These are phyloP conservation scores for Ustulina deusta DNA, from an alignment of 2,329 filamentous ascomycete species.

Conservation along the genomic window DNA sequence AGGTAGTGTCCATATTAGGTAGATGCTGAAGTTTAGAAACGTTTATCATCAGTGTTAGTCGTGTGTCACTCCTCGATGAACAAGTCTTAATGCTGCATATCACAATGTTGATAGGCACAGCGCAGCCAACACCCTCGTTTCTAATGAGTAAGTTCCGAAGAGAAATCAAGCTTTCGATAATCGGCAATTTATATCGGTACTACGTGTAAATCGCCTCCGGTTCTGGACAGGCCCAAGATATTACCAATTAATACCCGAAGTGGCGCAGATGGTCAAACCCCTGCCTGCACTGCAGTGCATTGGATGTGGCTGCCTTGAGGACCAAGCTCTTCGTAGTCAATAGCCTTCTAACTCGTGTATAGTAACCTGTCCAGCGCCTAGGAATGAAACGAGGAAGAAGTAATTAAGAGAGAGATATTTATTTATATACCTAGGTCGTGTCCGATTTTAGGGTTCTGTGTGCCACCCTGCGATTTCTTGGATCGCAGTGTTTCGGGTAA, in stretches of 20 bases:
- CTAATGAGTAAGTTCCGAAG: no score
- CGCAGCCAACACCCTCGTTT: no score
- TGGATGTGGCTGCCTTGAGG: background rate
- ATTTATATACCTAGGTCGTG: no score
- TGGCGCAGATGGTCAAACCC: background rate
- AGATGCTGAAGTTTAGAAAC: background rate
- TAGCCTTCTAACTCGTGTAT: background rate
- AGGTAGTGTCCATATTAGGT: background rate
- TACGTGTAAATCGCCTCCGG: background rate
- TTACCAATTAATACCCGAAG: background rate
- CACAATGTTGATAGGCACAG: background rate
- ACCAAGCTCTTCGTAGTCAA: background rate
- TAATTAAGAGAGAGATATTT: no score
- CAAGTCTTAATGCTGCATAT: background rate
- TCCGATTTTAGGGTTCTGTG: no score
- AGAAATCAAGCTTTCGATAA: background rate
- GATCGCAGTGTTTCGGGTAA: no score
- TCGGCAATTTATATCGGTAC: background rate
- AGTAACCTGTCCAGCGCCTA: background rate
- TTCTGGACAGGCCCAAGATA: background rate
- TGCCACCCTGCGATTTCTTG: no score
- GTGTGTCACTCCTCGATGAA: background rate
- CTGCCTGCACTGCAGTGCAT: background rate
- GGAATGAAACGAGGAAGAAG: no score
- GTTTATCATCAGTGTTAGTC: background rate